Percentiles rank a stretch among this genome's conserved stretches.
Evolutionary conservation across 2,329 filamentous ascomycete genomes (phyloP).

Genomic region (Aspergillus quadrilineatus): DNA sequence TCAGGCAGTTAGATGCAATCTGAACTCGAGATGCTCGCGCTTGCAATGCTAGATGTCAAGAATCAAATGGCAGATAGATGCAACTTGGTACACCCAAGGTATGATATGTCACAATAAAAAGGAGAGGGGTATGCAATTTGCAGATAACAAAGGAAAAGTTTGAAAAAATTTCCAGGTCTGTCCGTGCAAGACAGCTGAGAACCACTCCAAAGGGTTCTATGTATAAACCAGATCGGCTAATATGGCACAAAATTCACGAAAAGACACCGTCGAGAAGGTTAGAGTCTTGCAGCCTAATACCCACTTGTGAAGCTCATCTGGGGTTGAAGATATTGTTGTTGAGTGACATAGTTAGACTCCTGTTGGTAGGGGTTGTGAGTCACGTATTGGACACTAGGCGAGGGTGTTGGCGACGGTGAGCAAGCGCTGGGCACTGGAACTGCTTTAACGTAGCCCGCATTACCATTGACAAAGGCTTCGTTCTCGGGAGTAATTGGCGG

Average conservation of each 20-base stretch:
- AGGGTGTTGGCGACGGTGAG: slow-evolving; percentile 40
- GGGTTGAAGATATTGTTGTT: slow-evolving; percentile 34
- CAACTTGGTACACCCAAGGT: slow-evolving; percentile 34
- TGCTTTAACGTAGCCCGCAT: slow-evolving; percentile 33
- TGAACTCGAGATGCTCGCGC: slow-evolving; percentile 43
- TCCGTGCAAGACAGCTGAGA: slow-evolving; percentile 11
- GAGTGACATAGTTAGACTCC: slow-evolving; percentile 35
- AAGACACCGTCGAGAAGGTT: slow-evolving; percentile 10
- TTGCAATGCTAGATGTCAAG: slow-evolving; percentile 48
- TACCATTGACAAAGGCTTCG: slow-evolving; percentile 40
- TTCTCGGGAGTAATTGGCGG: slow-evolving; percentile 50
- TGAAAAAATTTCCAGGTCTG: slow-evolving; percentile 11
- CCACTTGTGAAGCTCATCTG: slow-evolving; percentile 37
- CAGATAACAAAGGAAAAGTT: slow-evolving; percentile 23
- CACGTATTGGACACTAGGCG: slow-evolving; percentile 38
- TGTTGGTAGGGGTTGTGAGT: slow-evolving; percentile 37
- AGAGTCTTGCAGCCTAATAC: slow-evolving; percentile 25
- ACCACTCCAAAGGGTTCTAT: slow-evolving; percentile 14
- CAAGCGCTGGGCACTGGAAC: slow-evolving; percentile 30
- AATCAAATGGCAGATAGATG: slow-evolving; percentile 34
- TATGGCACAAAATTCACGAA: slow-evolving; percentile 17
- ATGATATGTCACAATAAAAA: slow-evolving; percentile 31
- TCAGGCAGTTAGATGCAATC: slow-evolving; percentile 25
- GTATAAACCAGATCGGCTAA: slow-evolving; percentile 17
- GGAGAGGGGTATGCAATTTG: slow-evolving; percentile 37